Evolutionary conservation across 2,329 filamentous ascomycete genomes (phyloP).

Genomic region (Alternaria viburni): DNA sequence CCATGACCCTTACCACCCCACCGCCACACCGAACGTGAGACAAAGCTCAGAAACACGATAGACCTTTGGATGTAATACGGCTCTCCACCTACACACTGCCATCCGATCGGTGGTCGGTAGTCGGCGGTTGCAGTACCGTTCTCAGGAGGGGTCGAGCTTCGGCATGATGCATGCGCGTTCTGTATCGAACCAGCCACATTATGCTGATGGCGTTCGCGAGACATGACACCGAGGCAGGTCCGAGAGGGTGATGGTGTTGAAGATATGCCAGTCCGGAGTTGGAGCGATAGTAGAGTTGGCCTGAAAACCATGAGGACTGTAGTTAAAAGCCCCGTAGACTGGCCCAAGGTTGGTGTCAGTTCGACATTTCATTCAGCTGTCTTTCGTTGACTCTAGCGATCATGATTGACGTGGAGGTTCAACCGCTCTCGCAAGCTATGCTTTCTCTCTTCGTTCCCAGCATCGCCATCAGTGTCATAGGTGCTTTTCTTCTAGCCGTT

Average conservation of each 20-base stretch:
- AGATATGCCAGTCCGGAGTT: not conserved
- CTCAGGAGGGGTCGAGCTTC: not conserved
- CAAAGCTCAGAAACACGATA: not conserved
- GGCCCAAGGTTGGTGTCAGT: not conserved
- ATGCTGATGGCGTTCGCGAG: not conserved
- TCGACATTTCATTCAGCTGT: not conserved
- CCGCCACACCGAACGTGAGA: not conserved
- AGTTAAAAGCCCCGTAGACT: not conserved
- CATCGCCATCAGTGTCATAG: conserved; percentile 1
- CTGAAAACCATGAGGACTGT: not conserved
- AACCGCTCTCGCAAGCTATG: not conserved
- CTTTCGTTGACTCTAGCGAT: not conserved
- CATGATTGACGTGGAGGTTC: not conserved
- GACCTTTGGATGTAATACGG: not conserved
- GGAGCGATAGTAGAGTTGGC: not conserved
- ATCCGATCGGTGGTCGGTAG: not conserved
- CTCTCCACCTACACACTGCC: not conserved
- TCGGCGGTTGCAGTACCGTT: not conserved
- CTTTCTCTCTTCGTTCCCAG: not conserved
- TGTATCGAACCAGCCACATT: not conserved
- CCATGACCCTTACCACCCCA: not conserved
- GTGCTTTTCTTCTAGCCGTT: not conserved
- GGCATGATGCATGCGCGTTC: not conserved
- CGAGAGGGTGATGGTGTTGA: not conserved
- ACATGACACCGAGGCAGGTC: not conserved